A percentile compares a stretch with the other conserved stretches of the same genome.
Evolutionary conservation across 352 stramenopile species (phyloP).

Genomic region (Globisporangium alternatum): DNA sequence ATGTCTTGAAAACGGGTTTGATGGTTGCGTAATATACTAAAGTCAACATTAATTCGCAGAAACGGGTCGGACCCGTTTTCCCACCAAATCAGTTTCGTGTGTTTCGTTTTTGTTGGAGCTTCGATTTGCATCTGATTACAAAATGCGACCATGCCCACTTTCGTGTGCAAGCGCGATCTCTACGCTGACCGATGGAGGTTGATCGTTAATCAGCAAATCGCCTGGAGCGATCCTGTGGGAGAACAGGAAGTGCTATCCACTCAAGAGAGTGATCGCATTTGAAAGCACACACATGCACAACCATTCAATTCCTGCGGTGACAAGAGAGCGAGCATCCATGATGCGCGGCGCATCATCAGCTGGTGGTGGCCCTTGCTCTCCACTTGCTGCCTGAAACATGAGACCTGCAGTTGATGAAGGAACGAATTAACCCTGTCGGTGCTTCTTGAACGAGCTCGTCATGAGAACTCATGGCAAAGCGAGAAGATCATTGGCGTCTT

Average conservation of each 20-base stretch:
- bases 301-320: background rate
- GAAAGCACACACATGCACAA: background rate
- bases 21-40: background rate
- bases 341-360: background rate
- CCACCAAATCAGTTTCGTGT: conserved; percentile 6
- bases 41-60: background rate
- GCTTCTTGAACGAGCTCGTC: background rate
- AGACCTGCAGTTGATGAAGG: too few relatives aligned
- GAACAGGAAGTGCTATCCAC: background rate
- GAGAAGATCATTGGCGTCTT: background rate
- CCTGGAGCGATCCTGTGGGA: background rate
- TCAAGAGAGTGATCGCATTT: background rate
- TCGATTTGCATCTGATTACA: conserved; percentile 12
- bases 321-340: background rate
- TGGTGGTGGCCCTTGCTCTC: too few relatives aligned
- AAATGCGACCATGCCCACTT: background rate
- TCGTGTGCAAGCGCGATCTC: background rate
- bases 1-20: conserved; percentile 1
- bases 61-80: conserved; percentile 3
- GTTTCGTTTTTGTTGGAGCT: conserved; percentile 1
- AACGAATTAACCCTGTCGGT: too few relatives aligned
- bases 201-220: conserved; percentile 1
- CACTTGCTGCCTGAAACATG: too few relatives aligned
- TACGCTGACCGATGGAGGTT: background rate
- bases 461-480: too few relatives aligned